Percentiles rank a stretch among this genome's conserved stretches.
Evolutionary conservation across 2,329 filamentous ascomycete species (phyloP).

Genomic region (Dryadomyces quercus-mongolicae): DNA sequence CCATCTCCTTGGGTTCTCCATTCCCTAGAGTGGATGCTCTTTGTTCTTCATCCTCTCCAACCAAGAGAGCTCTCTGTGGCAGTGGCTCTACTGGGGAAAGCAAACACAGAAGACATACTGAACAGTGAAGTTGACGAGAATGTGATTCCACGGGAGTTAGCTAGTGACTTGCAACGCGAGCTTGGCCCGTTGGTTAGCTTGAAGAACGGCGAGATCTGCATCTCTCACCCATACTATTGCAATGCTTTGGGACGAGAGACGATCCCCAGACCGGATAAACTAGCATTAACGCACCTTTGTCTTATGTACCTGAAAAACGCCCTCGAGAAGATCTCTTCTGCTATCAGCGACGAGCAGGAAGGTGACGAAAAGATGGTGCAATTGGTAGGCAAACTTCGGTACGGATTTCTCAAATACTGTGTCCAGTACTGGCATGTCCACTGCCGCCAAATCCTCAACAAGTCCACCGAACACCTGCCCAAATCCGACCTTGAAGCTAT

Average conservation of each 20-base stretch:
- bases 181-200: background rate
- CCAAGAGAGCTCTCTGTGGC: background rate
- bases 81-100: background rate
- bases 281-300: background rate
- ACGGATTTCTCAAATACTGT: background rate
- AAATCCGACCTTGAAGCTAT: background rate
- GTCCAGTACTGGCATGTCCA: background rate
- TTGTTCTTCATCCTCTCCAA: background rate
- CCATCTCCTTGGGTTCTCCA: background rate
- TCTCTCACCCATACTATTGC: background rate
- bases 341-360: background rate
- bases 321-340: background rate
- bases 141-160: background rate
- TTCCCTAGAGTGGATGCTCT: background rate
- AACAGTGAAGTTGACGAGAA: background rate
- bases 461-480: background rate
- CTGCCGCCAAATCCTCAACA: background rate
- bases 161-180: background rate
- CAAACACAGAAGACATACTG: background rate
- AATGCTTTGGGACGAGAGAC: background rate
- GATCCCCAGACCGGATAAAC: background rate
- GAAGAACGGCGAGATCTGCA: background rate
- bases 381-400: background rate
- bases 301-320: background rate
- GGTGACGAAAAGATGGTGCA: background rate